Evolutionary conservation across 305 asterid species (phyloP), one percentile per base, ranked within the genome.

Genomic region (Striga hermonthica): DNA sequence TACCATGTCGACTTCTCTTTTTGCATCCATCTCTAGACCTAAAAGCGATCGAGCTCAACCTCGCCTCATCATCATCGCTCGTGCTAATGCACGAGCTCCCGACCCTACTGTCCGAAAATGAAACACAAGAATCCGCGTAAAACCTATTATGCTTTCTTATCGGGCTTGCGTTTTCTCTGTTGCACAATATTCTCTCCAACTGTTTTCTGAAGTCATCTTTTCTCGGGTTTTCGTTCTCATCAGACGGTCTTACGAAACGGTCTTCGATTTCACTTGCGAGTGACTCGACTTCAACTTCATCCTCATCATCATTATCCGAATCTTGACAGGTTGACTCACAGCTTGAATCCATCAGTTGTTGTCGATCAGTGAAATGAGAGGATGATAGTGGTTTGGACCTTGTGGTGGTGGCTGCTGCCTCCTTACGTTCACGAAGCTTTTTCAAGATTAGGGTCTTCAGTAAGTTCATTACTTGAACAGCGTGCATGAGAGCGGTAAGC

Each of bases 161-260:
- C 44, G 95, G 96, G 49, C 90, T 81, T 13, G 57, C 69, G 52
- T 72, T 66, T n/a, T 81, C 92, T 55, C 84, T 76, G 74, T 88
- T 75, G 74, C 90, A 76, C 67, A 89, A 56, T 48, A 89, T 86
- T 44, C 90, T 87, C 72, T 83, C 89, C 0, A 88, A 78, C 62
- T 84, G 91, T 68, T 80, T 83, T 63, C 89, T 74, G 62, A 86
- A 89, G 34, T 85, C 96, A 56, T 86, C 90, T 64, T 83, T 22
- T 22, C 31, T 82, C 8, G 92, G 89, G 28, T 57, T 69, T 69
- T 82, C 81, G 1, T 74, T 84, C 71, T 75, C 86, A 4, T 79
- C 78, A 16, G 84, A 60, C 61, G 77, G 94, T 56, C 73, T 78
- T 28, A 83, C 67, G 81, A 91, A 83, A 73, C 76, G 57, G 53